Evolutionary conservation across 2,329 filamentous ascomycete genomes (phyloP).

Genomic region (Coniochaeta prunicola): DNA sequence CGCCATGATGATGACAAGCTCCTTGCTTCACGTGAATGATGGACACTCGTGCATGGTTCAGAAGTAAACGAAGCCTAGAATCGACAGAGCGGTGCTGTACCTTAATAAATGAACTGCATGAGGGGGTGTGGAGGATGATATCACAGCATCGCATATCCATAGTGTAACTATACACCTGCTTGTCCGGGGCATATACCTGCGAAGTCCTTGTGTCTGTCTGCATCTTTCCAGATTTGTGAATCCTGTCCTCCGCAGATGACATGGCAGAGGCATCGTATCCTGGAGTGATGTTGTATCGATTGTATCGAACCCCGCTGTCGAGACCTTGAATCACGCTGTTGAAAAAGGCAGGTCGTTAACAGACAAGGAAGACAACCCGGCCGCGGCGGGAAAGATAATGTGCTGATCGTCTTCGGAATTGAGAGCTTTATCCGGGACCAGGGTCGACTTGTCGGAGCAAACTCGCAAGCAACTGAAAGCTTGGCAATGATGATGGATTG

Average conservation of each 20-base stretch:
- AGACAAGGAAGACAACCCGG: not conserved
- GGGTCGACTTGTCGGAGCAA: not conserved
- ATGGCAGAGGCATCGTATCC: not conserved
- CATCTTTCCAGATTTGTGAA: not conserved
- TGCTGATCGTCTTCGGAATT: not conserved
- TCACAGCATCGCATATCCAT: not conserved
- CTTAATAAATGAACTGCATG: not conserved
- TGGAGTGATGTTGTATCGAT: not conserved
- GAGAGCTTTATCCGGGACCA: not conserved
- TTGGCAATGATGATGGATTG: too few species aligned
- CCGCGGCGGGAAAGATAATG: not conserved
- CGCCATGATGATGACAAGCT: not conserved
- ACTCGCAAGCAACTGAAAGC: not conserved
- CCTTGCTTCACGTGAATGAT: not conserved
- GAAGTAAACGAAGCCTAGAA: not conserved
- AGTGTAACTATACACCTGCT: not conserved
- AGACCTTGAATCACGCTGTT: not conserved
- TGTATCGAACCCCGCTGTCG: not conserved
- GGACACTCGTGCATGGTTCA: not conserved
- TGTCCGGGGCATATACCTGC: not conserved
- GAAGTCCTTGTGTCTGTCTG: not conserved
- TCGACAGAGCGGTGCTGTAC: not conserved
- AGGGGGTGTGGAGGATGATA: not conserved
- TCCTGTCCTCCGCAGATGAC: not conserved
- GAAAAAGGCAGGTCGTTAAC: not conserved